Conservation (phyloP, 768 basidiomycete species). For the Lentinula sp. region DNA sequence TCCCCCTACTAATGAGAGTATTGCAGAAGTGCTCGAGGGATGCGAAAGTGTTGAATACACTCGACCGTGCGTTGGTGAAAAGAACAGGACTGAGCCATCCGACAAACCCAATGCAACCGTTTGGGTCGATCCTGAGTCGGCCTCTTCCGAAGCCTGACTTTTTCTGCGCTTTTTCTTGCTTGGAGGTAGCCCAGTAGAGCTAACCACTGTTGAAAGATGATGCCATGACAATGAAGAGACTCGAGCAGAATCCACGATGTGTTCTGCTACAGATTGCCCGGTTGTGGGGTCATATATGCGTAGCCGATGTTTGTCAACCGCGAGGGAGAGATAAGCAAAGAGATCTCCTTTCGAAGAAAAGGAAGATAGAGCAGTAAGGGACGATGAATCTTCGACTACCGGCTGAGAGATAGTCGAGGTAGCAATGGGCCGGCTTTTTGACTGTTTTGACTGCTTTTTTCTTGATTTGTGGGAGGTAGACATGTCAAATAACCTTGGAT, state of each 20-base stretch:
- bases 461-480: constrained; percentile 20
- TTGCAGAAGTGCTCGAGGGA: constrained; percentile 44
- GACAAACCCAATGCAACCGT: constrained; percentile 56
- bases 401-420: constrained; percentile 55
- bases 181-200: constrained; percentile 26
- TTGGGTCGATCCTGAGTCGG: constrained; percentile 21
- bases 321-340: constrained; percentile 58
- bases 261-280: constrained; percentile 51
- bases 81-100: constrained; percentile 52
- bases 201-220: constrained; percentile 21
- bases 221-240: constrained; percentile 53
- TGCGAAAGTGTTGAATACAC: constrained; percentile 51
- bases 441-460: constrained; percentile 48
- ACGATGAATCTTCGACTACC: constrained; percentile 39
- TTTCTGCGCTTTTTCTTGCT: constrained; percentile 49
- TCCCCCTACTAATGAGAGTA: constrained; percentile 40
- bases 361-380: constrained; percentile 38
- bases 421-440: constrained; percentile 43
- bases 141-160: constrained; percentile 19
- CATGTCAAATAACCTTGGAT: background rate
- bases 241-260: constrained; percentile 48
- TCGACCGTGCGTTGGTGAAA: constrained; percentile 56
- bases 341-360: constrained; percentile 54
- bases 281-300: constrained; percentile 57
- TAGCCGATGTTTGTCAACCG: constrained; percentile 67